Base-by-base conservation (phyloP, 2,329 filamentous ascomycete species). In the Cladosporium sphaerospermum region DNA sequence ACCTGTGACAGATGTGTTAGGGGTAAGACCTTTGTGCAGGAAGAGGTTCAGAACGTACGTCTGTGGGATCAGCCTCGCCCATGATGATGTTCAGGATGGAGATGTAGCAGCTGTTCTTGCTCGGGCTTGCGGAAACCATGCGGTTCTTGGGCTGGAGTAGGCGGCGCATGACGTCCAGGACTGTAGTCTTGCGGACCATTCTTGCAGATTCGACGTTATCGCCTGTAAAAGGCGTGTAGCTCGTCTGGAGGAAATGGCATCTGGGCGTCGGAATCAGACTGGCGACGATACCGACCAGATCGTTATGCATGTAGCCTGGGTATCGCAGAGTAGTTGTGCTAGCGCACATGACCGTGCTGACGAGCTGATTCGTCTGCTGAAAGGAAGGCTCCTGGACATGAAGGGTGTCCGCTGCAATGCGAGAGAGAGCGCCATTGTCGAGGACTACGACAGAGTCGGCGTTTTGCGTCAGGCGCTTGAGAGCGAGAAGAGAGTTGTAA, bases 231-330 rank as follows among this genome's bases (percentile, higher is more conserved):
- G 93, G 93, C 0, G 93, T 99, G 75, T 99, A 99, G 41, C 92
- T 89, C 4, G 93, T 99, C 84, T 96, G 95, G 55, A 99, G 79
- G 80, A 99, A 99, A 74, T 99, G 95, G 68, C 91, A 96, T 62
- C 93, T 85, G 9, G 93, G 95, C 0, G 92, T 99, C 1, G 93
- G 93, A 57, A 99, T 97, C 40, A 99, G 80, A 16, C 90, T 95
- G 19, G 95, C 93, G 54, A 99, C 81, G 63, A 99, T 97, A 71
- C 92, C 93, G 66, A 96, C 91, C 13, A 99, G 85, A 68, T 99
- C 93, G 71, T 99, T 99, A 77, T 99, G 93, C 93, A 99, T 99
- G 74, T 99, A 99, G 37, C 93, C 93, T 1, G 93, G 93, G 69
- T 99, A 99, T 67, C 93, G 83, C 47, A 99, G 82, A 2, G 95